Conservation (phyloP, 345 rosid species). For the Gossypium herbaceum region DNA sequence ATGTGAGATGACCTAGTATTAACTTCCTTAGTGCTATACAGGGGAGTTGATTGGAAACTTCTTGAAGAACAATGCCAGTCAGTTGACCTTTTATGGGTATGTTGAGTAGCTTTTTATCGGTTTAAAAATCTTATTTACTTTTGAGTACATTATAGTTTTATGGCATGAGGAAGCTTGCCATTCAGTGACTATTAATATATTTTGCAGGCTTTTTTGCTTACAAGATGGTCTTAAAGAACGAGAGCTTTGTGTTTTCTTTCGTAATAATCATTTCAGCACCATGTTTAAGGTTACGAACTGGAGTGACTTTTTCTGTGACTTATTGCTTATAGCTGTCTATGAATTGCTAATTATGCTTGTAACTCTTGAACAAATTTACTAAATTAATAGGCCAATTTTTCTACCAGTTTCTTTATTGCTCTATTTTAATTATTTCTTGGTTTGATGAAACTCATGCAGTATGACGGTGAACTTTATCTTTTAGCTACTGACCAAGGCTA, state of each 20-base stretch:
- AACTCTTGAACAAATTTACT: not conserved
- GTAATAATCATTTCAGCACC: slow-evolving; percentile 97
- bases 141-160: not conserved
- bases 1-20: slow-evolving; percentile 6
- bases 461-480: slow-evolving; percentile 89
- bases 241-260: slow-evolving; percentile 92
- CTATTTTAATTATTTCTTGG: not conserved
- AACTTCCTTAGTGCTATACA: slow-evolving; percentile 31
- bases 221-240: slow-evolving; percentile 93
- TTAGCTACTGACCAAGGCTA: slow-evolving; percentile 98
- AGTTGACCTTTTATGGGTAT: slow-evolving; percentile 85
- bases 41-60: slow-evolving; percentile 80
- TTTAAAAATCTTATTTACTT: slow-evolving; percentile 18
- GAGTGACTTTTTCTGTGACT: slow-evolving; percentile 5
- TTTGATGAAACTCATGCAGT: slow-evolving; percentile 42
- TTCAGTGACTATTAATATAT: not conserved
- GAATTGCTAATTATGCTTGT: slow-evolving; percentile 10
- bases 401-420: not conserved
- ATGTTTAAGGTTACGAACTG: slow-evolving; percentile 82
- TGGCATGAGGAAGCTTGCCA: slow-evolving; percentile 9
- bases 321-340: not conserved
- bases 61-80: slow-evolving; percentile 81
- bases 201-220: slow-evolving; percentile 78
- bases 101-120: slow-evolving; percentile 23
- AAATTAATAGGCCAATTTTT: slow-evolving; percentile 7